Percentiles rank a stretch among this genome's conserved stretches.
phyloP scores from a whole-genome alignment of 2,329 filamentous ascomycete genomes.

The Diaporthe sp. region DNA sequence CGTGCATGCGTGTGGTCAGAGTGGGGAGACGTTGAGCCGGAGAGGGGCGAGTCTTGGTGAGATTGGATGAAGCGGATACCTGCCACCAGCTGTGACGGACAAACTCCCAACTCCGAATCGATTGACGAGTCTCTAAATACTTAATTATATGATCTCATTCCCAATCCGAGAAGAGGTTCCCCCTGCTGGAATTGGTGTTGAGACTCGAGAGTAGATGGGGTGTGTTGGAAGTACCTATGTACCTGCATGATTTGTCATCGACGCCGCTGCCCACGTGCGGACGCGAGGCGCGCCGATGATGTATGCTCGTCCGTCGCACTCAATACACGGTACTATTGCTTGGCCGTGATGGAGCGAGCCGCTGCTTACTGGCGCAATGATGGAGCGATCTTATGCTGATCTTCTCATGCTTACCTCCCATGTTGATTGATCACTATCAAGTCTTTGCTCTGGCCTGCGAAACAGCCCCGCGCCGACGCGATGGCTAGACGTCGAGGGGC shows the following conservation, averaged over 20 bases:
- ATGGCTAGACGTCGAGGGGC: slow-evolving; percentile 39
- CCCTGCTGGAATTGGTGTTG: background rate
- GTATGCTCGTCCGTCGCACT: background rate
- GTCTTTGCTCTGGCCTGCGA: background rate
- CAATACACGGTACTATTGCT: background rate
- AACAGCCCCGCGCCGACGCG: slow-evolving; percentile 4
- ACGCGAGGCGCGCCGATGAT: slow-evolving; percentile 24
- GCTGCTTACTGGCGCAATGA: background rate
- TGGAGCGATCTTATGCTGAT: too few relatives aligned
- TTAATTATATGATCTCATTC: background rate
- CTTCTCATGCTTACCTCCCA: background rate
- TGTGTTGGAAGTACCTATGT: background rate
- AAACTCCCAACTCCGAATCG: background rate
- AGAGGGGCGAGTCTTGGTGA: background rate
- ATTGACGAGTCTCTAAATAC: background rate
- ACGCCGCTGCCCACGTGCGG: slow-evolving; percentile 24
- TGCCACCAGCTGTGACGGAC: background rate
- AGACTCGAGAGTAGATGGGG: background rate
- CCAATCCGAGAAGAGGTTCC: background rate
- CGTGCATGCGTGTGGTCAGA: background rate
- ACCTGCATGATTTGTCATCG: slow-evolving; percentile 30
- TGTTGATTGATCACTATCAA: background rate
- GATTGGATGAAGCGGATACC: background rate
- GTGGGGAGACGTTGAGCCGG: background rate
- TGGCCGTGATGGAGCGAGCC: background rate